Conservation (phyloP, 805 yeast species). For the Lachancea meyersii region DNA sequence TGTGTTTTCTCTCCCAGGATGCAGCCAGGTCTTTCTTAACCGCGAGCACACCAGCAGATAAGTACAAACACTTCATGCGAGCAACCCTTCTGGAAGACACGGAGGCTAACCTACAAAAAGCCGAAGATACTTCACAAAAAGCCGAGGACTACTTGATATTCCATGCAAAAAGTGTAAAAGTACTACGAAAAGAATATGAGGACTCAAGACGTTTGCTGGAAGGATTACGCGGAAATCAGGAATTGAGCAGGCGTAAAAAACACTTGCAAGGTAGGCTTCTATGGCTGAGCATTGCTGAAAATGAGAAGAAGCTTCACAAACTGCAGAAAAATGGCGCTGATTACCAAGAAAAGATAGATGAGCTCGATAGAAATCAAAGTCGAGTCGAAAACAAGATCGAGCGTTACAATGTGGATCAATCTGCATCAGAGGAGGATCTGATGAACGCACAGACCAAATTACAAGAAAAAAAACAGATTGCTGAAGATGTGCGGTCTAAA, state of each 20-base stretch:
- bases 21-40: slow-evolving; percentile 87
- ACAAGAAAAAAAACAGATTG: slow-evolving; percentile 17
- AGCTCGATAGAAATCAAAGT: slow-evolving; percentile 14
- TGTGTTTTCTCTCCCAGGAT: slow-evolving; percentile 90
- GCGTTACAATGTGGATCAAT: slow-evolving; percentile 19
- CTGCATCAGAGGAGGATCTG: slow-evolving; percentile 15
- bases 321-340: slow-evolving; percentile 14
- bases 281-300: slow-evolving; percentile 39
- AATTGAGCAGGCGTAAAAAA: slow-evolving; percentile 36
- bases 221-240: slow-evolving; percentile 38
- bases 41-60: slow-evolving; percentile 61
- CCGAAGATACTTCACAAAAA: slow-evolving; percentile 32
- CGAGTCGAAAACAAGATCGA: slow-evolving; percentile 27
- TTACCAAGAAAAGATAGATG: slow-evolving; percentile 17
- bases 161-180: slow-evolving; percentile 36
- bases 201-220: slow-evolving; percentile 39
- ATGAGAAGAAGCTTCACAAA: slow-evolving; percentile 16
- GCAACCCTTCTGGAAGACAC: slow-evolving; percentile 72
- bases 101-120: slow-evolving; percentile 43
- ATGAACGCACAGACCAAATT: slow-evolving; percentile 11
- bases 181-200: slow-evolving; percentile 36
- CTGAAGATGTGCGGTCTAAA: slow-evolving; percentile 16
- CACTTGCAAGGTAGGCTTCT: slow-evolving; percentile 42
- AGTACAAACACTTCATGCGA: slow-evolving; percentile 70
- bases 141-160: slow-evolving; percentile 38